Percentiles rank a stretch among this genome's conserved stretches.
Conservation (phyloP, 371 early-diverging fungal species). For the Rhizomucor miehei region DNA sequence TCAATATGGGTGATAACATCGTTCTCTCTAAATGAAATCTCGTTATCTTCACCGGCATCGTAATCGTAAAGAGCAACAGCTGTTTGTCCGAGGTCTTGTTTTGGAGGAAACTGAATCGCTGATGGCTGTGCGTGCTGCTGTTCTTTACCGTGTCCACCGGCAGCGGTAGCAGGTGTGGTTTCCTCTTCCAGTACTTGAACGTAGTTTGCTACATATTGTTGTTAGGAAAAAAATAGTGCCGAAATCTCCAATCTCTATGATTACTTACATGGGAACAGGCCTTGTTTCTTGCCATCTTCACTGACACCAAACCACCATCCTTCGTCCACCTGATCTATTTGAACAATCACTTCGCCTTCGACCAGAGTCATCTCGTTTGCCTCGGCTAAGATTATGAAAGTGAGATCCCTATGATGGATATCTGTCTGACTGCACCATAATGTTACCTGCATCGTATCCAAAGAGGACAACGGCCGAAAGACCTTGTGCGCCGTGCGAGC, state of each 20-base stretch:
- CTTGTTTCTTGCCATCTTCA: constrained; percentile 73
- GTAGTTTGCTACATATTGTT: constrained; percentile 55
- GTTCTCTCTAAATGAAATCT: constrained; percentile 78
- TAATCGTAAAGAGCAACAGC: constrained; percentile 84
- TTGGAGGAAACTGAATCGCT: background rate
- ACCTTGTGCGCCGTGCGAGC: constrained; percentile 11
- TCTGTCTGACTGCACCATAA: background rate
- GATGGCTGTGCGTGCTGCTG: no score
- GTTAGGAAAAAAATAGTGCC: background rate
- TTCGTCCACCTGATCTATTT: constrained; percentile 74
- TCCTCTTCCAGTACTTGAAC: constrained; percentile 62
- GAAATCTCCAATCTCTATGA: background rate
- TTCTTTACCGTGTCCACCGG: no score
- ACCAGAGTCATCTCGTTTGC: constrained; percentile 81
- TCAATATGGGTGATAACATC: constrained; percentile 77
- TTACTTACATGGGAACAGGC: constrained; percentile 76
- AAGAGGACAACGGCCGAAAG: constrained; percentile 67
- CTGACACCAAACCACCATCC: constrained; percentile 91
- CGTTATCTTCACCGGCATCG: constrained; percentile 84
- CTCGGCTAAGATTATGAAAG: constrained; percentile 44
- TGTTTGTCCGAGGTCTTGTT: constrained; percentile 29
- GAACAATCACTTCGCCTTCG: constrained; percentile 78
- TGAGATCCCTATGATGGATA: background rate
- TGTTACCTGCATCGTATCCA: constrained; percentile 65
- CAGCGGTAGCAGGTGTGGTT: background rate